Evolutionary conservation across 1,284 basidiomycete species (phyloP), one percentile per base, ranked within the genome.

Genomic region (Moesziomyces sp.): DNA sequence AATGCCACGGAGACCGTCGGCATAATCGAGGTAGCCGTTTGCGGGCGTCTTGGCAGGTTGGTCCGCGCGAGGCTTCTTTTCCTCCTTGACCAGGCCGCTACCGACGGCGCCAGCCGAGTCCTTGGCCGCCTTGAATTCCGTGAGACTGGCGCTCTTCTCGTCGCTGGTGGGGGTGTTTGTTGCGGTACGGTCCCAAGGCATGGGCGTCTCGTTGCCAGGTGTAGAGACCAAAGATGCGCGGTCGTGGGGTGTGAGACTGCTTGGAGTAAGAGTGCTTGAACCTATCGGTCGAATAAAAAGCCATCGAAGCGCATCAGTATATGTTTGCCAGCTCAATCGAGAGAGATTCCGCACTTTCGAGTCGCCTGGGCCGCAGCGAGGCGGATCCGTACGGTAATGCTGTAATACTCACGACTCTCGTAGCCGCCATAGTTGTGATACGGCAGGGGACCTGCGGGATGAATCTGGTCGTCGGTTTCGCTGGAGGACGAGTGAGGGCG

Each of bases 1-100:
- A 49, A 85, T 69, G 46, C 85, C 85, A 49, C 85, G 81, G 5
- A 85, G 74, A 54, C 85, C 85, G 51, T 85, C 85, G 50, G 85
- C 84, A 79, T 85, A 85, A 60, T 82, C 84, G 61, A 85, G 78
- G 51, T 73, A 73, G 14, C 65, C 65, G 43, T 58, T 64, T 26
- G 61, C 65, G 2, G 54, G 51, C 1, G 24, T 65, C 52, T 74
- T 74, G 51, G 60, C 59, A 13, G 70, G 70, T 21, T 46, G 35
- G 21, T 67, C 64, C 4, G 64, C 64, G 24, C 48, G 54, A 4
- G 69, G 63, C 40, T 62, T 62, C 58, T 60, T 58, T 40, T 68
- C 59, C 8, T 56, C 57, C 11, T 49, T 19, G 23, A 73, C 54
- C 2, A 60, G 43, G 13, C 52, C 64, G 42, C 52, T 60, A 7